A percentile compares a stretch with the other conserved stretches of the same genome.
Conservation (phyloP, 306 rosid species). For the Myrica gale region DNA sequence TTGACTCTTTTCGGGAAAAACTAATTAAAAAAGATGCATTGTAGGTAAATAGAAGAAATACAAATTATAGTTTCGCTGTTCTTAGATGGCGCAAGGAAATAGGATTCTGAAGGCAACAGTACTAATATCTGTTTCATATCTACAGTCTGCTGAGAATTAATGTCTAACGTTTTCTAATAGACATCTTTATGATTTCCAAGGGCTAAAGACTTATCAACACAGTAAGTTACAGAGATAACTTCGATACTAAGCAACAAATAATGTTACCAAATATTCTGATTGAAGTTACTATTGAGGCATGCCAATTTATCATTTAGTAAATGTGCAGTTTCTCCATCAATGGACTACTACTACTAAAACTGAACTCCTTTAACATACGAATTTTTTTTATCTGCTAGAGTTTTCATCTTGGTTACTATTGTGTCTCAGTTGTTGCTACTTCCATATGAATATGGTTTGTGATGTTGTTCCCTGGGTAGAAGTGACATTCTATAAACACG, state of each 20-base stretch:
- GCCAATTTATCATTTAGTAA: background rate
- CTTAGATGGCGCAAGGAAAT: background rate
- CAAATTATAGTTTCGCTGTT: no score
- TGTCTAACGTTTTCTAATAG: slow-evolving; percentile 11
- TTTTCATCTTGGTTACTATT: background rate
- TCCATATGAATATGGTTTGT: background rate
- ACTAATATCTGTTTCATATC: background rate
- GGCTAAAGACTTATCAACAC: background rate
- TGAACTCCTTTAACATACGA: background rate
- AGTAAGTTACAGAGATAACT: slow-evolving; percentile 6
- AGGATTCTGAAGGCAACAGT: background rate
- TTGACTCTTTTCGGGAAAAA: no score
- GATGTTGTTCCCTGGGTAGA: slow-evolving; percentile 41
- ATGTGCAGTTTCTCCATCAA: slow-evolving; percentile 16
- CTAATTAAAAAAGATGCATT: no score
- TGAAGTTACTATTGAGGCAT: slow-evolving; percentile 1
- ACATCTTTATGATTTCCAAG: slow-evolving; percentile 21
- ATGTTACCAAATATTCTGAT: slow-evolving; percentile 8
- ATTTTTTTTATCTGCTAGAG: background rate
- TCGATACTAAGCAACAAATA: slow-evolving; percentile 12
- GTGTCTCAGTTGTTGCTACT: background rate
- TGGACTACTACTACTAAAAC: slow-evolving; percentile 11
- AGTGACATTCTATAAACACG: slow-evolving; percentile 45
- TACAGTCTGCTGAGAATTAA: background rate
- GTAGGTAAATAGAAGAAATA: no score